These are phyloP conservation scores for Dictyostelium purpureum DNA, from an alignment of 78 protist species.

Conservation along the genomic window DNA sequence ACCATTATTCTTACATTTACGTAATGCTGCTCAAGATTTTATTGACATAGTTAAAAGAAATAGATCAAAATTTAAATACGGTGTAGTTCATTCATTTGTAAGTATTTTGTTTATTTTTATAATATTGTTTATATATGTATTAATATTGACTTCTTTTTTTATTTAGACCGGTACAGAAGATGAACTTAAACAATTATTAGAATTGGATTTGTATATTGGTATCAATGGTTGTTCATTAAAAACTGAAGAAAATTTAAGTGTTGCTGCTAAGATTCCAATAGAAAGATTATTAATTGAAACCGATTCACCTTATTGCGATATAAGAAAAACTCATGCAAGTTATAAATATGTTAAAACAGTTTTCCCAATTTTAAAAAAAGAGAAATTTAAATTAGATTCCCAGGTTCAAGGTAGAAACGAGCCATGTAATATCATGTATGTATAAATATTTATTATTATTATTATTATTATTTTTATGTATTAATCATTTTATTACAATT, in stretches of 20 bases:
- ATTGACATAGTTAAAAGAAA: conserved; percentile 49
- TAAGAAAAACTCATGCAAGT: conserved; percentile 74
- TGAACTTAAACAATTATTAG: conserved; percentile 15
- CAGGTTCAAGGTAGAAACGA: conserved; percentile 74
- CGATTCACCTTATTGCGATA: conserved; percentile 84
- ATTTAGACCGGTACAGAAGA: conserved; percentile 55
- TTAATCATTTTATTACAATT: too few species aligned
- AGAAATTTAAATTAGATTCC: conserved; percentile 40
- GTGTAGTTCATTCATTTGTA: conserved; percentile 84
- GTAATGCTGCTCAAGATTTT: conserved; percentile 67
- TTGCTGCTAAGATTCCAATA: conserved; percentile 55
- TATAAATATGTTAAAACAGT: conserved; percentile 47
- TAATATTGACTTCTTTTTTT: neutral
- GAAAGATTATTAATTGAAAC: conserved; percentile 76
- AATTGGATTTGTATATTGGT: conserved; percentile 71
- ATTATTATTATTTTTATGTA: neutral
- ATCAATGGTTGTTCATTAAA: conserved; percentile 81
- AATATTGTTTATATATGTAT: neutral
- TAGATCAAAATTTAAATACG: conserved; percentile 30
- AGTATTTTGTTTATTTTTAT: neutral
- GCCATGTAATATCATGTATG: conserved; percentile 77
- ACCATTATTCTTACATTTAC: conserved; percentile 70
- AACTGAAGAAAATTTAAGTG: conserved; percentile 74
- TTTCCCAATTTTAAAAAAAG: conserved; percentile 56
- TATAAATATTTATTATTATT: neutral